Base-by-base conservation (phyloP, 345 rosid species). In the Rhodamnia rubescens region DNA sequence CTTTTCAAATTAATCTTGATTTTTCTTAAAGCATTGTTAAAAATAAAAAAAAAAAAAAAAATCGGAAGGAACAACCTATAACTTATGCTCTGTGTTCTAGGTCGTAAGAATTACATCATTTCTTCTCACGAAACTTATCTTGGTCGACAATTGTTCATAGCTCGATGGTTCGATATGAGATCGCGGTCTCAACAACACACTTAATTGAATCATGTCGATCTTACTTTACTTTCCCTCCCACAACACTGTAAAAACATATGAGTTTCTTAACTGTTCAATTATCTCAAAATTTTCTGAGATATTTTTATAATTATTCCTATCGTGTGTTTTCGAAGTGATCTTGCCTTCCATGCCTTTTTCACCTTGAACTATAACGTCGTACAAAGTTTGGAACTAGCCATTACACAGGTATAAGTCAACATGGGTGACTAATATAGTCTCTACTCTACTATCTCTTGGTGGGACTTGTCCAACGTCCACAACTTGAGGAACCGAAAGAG, bases 71-170 rank as follows among this genome's bases (percentile, higher is more conserved):
- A 42, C 7, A 42, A 42, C 44, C 5, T 13, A 6, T n/a, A 59
- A n/a, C 0, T 59, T 27, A 15, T 6, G 1, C 0, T 59, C 5
- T 3, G 3, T 12, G 0, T 27, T 59, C 18, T 59, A 2, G 44
- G 5, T 4, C 7, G 44, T 42, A 13, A 29, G 42, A 64, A 32
- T 69, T 24, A 9, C 16, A 11, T 11, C 24, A 18, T 69, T 18
- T 69, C 7, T 32, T 0, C 0, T 0, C 16, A 4, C 6, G 75
- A 16, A 64, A 29, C 44, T 64, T 36, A 32, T 29, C 1, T 29
- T 0, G 13, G 29, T 29, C 5, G 1, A 64, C 12, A 12, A 64
- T 8, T 69, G 1, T 18, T 1, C 8, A 69, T 69, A 18, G 32
- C 8, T 32, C 0, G 12, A 69, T 69, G 11, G 47, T 69, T 36